Evolutionary conservation across 148 eudicot genomes (phyloP).

Genomic region (Rheum nobile): DNA sequence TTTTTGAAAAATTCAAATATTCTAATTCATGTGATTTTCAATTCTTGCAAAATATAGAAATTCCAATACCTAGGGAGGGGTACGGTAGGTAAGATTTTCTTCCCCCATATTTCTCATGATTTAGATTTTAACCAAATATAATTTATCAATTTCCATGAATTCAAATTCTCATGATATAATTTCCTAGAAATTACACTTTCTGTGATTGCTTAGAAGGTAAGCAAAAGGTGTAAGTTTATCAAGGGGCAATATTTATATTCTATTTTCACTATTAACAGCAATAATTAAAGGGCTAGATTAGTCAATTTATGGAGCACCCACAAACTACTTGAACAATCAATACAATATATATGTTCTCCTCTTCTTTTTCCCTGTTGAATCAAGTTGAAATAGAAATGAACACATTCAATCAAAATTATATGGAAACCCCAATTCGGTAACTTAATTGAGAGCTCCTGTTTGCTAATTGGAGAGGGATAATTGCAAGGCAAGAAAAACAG

Average conservation of each 20-base stretch:
- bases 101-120: too few species aligned
- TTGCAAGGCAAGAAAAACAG: not conserved
- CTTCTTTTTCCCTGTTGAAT: not conserved
- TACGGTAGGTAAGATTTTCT: too few species aligned
- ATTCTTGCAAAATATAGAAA: too few species aligned
- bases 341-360: not conserved
- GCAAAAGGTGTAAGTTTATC: not conserved
- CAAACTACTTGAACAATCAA: not conserved
- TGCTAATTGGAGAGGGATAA: not conserved
- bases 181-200: too few species aligned
- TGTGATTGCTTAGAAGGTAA: not conserved
- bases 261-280: not conserved
- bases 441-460: not conserved
- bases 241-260: not conserved
- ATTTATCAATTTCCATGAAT: too few species aligned
- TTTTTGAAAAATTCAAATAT: too few species aligned
- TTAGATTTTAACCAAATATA: too few species aligned
- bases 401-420: not conserved
- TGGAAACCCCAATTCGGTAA: not conserved
- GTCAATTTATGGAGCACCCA: not conserved
- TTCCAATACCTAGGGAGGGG: too few species aligned
- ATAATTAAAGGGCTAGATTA: not conserved
- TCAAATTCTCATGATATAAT: too few species aligned
- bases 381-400: not conserved
- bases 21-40: too few species aligned